Evolutionary conservation across 2,329 filamentous ascomycete species (phyloP), one percentile per base, ranked within the genome.

Genomic region (Chaetomium sp.): DNA sequence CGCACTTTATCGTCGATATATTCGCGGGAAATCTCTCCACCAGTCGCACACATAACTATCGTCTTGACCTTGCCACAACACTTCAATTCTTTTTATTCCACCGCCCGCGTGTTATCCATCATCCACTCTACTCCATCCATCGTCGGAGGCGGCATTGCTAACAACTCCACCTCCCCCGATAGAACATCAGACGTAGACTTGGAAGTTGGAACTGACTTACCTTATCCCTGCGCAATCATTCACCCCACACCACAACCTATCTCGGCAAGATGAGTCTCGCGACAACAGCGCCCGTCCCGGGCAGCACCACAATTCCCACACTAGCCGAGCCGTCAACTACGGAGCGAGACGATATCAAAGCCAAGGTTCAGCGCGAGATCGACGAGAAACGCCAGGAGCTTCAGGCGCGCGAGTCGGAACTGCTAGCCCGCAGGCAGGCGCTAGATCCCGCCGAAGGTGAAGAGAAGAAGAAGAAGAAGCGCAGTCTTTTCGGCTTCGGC

Each of bases 401-500:
- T 29, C 38, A 42, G 19, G 16, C 16, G 3, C 38, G 19, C 38
- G 38, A 42, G 38, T 42, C 38, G 6, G 38, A 42, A 42, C 38
- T 42, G 38, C 16, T 42, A n/a, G 38, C 38, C 38, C 38, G 38
- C 6, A 42, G 38, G 38, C 13, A 42, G 38, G 38, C 38, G 38
- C n/a, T 76, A 25, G 73, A 74, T n/a, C 67, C 72, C 42, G 71
- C 71, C 8, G 70, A 70, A 21, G 70, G 69, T 42, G 38, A 42
- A 31, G 70, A 71, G 25, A 72, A 75, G 31, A 77, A 78, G 70
- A 73, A 73, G 62, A 83, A 85, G 75, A 87, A 84, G 76, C 80
- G 85, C 68, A 81, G 81, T 65, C 77, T 89, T 31, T 88, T 88
- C 74, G 82, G 84, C 4, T 83, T 89, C 65, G 85, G 84, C 63